Base-by-base conservation (phyloP, 164 flowering plant species). In the Nymphaea thermarum region DNA sequence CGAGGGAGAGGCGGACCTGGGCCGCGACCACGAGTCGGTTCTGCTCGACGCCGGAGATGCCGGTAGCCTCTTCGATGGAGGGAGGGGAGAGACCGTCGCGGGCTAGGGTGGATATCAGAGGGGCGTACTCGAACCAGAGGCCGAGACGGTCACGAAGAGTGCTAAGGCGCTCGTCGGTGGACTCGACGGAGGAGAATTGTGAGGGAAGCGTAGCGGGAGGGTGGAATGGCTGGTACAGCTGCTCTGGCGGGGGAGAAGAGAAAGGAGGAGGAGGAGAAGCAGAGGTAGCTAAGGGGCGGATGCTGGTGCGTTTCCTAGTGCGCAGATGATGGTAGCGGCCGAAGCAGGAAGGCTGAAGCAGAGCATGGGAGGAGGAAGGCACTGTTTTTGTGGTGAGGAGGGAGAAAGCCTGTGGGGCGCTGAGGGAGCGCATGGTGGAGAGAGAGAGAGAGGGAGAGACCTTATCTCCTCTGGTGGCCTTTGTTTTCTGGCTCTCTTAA, bases 81-180 rank as follows among this genome's bases (percentile, higher is more conserved):
- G 96, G 70, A 43, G 89, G 82, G 6, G 82, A 43, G 85, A 89
- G 86, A 53, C 97, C 96, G 4, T 75, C 78, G 53, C 68, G 74
- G 63, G 74, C 63, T 15, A 93, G 84, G 64, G 88, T 61, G 41
- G 91, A 66, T 74, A 93, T 85, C 51, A 90, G 80, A 0, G 94
- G 91, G 65, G 97, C 97, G 77, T 84, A 86, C 44, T 93, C 94
- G 75, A 67, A 83, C 98, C 96, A 90, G 71, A 76, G 81, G 75
- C 96, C 98, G 62, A 87, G 83, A 57, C 98, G 91, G 74, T 87
- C 80, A 67, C 82, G 43, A 55, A 93, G 88, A 77, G 82, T 67
- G 6, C 82, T 86, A 74, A 93, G 72, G 62, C 82, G 82, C 53
- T 65, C 68, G 65, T 74, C 69, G 71, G 80, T 15, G 76, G 82